These are phyloP conservation scores for Sisymbrium irio DNA, from an alignment of 345 rosid genomes.

Conservation along the genomic window DNA sequence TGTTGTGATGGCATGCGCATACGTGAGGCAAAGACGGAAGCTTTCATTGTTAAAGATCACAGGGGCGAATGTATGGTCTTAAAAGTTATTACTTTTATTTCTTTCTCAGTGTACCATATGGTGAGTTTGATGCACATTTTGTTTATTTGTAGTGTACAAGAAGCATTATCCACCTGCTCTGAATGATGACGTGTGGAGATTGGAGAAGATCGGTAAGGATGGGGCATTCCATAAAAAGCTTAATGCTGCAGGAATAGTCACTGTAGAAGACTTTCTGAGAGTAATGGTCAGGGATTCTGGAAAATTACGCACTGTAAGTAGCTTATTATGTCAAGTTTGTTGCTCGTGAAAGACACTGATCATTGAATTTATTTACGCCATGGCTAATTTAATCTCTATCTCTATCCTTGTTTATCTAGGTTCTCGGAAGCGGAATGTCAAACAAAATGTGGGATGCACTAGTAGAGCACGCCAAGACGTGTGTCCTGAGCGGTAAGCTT, in stretches of 20 bases:
- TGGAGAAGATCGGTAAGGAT: conserved; percentile 99
- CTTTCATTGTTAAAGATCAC: conserved; percentile 95
- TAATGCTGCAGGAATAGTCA: conserved; percentile 39
- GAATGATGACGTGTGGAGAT: conserved; percentile 90
- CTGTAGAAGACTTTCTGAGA: conserved; percentile 85
- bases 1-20: conserved; percentile 73
- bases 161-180: conserved; percentile 95
- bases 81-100: not conserved
- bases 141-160: conserved; percentile 75
- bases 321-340: conserved; percentile 2
- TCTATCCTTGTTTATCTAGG: conserved; percentile 42
- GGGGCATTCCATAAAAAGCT: conserved; percentile 96
- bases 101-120: not conserved
- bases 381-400: conserved; percentile 28
- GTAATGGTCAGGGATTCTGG: conserved; percentile 67
- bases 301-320: conserved; percentile 76
- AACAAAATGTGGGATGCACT: conserved; percentile 99
- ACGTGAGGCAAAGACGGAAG: conserved; percentile 97
- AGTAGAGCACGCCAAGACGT: conserved; percentile 93
- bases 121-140: conserved; percentile 1
- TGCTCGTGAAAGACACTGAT: conserved; percentile 19
- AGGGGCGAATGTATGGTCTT: conserved; percentile 79
- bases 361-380: not conserved
- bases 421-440: conserved; percentile 99
- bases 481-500: conserved; percentile 75